Percentiles rank a stretch among this genome's conserved stretches.
Conservation (phyloP, 805 yeast genomes). For the Barnettozyma pratensis region DNA sequence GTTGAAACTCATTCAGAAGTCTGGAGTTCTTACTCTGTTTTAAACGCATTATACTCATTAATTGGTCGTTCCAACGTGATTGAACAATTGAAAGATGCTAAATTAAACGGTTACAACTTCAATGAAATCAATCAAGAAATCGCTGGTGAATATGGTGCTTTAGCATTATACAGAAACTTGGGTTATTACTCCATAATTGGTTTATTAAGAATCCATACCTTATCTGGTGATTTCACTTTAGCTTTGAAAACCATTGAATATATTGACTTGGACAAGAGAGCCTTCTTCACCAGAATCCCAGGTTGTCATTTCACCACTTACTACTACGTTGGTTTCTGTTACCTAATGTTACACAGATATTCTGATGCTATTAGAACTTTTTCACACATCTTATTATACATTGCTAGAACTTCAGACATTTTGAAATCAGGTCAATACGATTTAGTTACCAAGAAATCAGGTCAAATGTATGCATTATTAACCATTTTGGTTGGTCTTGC, state of each 20-base stretch:
- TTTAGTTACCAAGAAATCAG: conserved; percentile 40
- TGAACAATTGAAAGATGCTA: conserved; percentile 34
- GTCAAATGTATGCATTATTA: conserved; percentile 46
- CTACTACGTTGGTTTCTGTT: conserved; percentile 47
- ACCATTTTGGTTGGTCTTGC: conserved; percentile 41
- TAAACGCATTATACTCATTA: conserved; percentile 43
- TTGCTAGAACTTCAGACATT: conserved; percentile 40
- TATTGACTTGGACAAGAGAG: conserved; percentile 41
- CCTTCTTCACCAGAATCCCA: conserved; percentile 42
- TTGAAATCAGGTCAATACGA: conserved; percentile 41
- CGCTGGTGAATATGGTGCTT: conserved; percentile 40
- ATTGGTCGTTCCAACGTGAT: conserved; percentile 35
- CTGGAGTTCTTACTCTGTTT: conserved; percentile 43
- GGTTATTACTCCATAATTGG: conserved; percentile 47
- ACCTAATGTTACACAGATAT: conserved; percentile 45
- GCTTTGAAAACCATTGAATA: conserved; percentile 45
- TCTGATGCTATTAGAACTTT: conserved; percentile 45
- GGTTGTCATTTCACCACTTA: conserved; percentile 47
- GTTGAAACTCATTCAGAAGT: conserved; percentile 35
- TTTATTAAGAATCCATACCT: conserved; percentile 42
- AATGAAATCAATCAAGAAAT: conserved; percentile 20
- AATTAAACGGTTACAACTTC: conserved; percentile 9
- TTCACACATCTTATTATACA: conserved; percentile 41
- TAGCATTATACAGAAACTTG: conserved; percentile 38
- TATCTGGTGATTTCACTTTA: conserved; percentile 43